phyloP scores from a whole-genome alignment of 2,329 filamentous ascomycete species.

The Sporothrix variecibatus region DNA sequence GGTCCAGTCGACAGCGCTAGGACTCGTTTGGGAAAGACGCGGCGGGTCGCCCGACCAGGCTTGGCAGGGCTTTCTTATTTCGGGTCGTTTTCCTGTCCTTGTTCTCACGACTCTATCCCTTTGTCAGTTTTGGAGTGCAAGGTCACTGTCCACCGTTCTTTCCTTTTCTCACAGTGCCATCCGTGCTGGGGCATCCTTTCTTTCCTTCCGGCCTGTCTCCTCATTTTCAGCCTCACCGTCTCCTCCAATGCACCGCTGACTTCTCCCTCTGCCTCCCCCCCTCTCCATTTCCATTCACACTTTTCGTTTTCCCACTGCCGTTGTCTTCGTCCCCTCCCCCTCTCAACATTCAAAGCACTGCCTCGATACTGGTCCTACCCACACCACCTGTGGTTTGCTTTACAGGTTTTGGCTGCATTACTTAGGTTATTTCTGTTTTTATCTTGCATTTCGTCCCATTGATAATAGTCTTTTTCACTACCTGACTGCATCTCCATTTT shows the following conservation, averaged over 20 bases:
- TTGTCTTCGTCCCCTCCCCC: neutral
- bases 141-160: neutral
- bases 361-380: slow-evolving; percentile 18
- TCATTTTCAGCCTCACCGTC: slow-evolving; percentile 26
- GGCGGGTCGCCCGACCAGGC: neutral
- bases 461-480: neutral
- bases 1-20: neutral
- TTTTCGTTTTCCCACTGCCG: neutral
- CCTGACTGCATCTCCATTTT: neutral
- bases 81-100: neutral
- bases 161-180: neutral
- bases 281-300: neutral
- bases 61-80: slow-evolving; percentile 19
- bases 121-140: neutral
- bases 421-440: no score
- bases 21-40: neutral
- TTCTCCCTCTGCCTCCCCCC: neutral
- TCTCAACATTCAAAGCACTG: neutral
- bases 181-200: neutral
- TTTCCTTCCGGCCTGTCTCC: neutral
- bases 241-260: neutral
- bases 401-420: neutral
- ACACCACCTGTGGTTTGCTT: slow-evolving; percentile 1
- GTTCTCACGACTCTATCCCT: neutral
- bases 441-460: neutral